Evolutionary conservation across 495 filamentous ascomycete genomes (phyloP), one percentile per base, ranked within the genome.

Genomic region (Annulohypoxylon maeteangense): DNA sequence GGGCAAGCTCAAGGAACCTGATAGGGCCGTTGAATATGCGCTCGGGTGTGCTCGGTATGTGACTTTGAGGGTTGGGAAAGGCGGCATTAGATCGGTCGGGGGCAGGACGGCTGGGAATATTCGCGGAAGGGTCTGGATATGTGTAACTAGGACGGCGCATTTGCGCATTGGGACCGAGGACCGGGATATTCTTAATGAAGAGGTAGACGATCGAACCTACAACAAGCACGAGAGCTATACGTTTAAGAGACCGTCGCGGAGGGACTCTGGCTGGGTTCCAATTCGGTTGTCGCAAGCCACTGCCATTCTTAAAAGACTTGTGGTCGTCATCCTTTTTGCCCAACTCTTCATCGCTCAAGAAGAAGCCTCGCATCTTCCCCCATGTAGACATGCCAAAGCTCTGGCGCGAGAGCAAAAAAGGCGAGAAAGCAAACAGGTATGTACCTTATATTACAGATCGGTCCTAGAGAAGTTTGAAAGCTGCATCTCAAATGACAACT

Each of bases 301-400:
- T 14, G 62, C 67, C 70, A 66, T 55, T 74, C 59, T 71, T 72
- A 65, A 62, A 68, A 61, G 64, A 48, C 58, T 80, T 82, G 73
- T 78, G 82, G 75, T 86, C 83, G 72, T 86, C 83, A 70, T 86
- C 79, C 70, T 86, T 86, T 78, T 84, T 86, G 34, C 75, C 79
- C 56, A 83, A 32, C 61, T 81, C 83, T 62, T 82, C 82, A 45
- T 83, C 76, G 72, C 77, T 80, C 65, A 79, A 58, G 45, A 83
- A 81, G 42, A 85, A 62, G 31, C 71, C 66, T 48, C 73, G 75
- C 81, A 83, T 83, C 45, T 74, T 79, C 50, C 63, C 67, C 75
- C 69, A 76, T 74, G 38, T 55, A 76, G 62, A 67, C 74, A 74
- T 75, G 32, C 65, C 57, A 60, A 38, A 55, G 40, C 70, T 74